A percentile compares a stretch with the other conserved stretches of the same genome.
Conservation (phyloP, 768 basidiomycete genomes). For the Rhodotorula toruloides region DNA sequence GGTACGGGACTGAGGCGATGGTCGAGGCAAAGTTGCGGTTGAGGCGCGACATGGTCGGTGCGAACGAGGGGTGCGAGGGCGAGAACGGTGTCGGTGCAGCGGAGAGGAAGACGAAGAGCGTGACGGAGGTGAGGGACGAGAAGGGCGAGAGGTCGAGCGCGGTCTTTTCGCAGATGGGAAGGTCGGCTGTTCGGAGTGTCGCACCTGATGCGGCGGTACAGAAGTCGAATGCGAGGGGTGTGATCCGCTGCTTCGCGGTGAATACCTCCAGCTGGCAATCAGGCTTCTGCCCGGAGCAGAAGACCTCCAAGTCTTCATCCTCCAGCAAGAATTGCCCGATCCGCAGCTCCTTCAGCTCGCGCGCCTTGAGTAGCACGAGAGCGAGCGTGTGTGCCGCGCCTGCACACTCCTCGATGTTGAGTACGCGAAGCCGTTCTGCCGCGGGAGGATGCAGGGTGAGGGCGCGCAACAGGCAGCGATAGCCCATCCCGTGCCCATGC, state of each 20-base stretch:
- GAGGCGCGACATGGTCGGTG: neutral
- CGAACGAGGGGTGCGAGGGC: neutral
- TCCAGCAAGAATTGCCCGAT: slow-evolving; percentile 26
- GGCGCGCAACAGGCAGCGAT: slow-evolving; percentile 3
- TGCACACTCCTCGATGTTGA: slow-evolving; percentile 13
- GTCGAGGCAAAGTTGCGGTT: slow-evolving; percentile 1
- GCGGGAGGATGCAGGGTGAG: neutral
- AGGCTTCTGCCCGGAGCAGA: neutral
- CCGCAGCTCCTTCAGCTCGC: slow-evolving; percentile 1
- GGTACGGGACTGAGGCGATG: neutral
- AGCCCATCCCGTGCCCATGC: slow-evolving; percentile 19
- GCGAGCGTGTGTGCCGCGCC: slow-evolving; percentile 26
- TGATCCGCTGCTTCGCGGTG: neutral
- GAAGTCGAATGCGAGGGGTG: slow-evolving; percentile 3
- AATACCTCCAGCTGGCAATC: neutral
- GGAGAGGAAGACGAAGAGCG: slow-evolving; percentile 12
- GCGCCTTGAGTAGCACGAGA: neutral
- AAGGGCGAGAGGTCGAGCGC: slow-evolving; percentile 7
- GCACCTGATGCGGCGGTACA: neutral
- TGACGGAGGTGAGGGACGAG: neutral
- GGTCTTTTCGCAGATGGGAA: slow-evolving; percentile 13
- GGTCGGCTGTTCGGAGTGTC: neutral
- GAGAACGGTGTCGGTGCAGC: neutral
- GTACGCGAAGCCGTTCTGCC: neutral
- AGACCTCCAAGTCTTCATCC: slow-evolving; percentile 2